Evolutionary conservation across 1,139 yeast species (phyloP).

Genomic region (Lodderomyces metapsilosis): DNA sequence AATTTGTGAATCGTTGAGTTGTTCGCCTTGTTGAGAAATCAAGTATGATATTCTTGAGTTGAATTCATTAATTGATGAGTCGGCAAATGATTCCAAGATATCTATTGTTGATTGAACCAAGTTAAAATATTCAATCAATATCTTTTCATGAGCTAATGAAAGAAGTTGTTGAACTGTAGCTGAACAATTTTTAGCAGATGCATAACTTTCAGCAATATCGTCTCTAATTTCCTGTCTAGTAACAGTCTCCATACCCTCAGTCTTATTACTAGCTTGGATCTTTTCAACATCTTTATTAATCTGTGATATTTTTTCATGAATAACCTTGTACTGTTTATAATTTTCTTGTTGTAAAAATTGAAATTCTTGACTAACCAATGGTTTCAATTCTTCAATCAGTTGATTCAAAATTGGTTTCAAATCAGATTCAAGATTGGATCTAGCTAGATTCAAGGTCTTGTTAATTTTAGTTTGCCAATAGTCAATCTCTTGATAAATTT

Average conservation of each 20-base stretch:
- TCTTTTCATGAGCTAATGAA: conserved; percentile 30
- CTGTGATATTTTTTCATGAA: conserved; percentile 45
- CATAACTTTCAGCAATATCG: conserved; percentile 38
- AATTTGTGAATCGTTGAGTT: conserved; percentile 26
- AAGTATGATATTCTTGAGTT: conserved; percentile 33
- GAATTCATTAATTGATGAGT: conserved; percentile 58
- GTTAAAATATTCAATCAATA: conserved; percentile 38
- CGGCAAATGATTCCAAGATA: conserved; percentile 71
- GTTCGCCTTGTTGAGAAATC: conserved; percentile 30
- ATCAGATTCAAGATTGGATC: conserved; percentile 38
- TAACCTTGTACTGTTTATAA: conserved; percentile 42
- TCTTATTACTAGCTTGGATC: conserved; percentile 39
- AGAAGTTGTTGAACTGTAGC: conserved; percentile 32
- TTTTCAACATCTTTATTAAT: conserved; percentile 50
- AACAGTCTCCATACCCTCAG: conserved; percentile 31
- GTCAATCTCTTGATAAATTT: conserved; percentile 28
- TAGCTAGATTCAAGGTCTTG: conserved; percentile 44
- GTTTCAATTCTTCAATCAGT: conserved; percentile 33
- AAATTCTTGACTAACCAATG: conserved; percentile 38
- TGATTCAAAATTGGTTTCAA: conserved; percentile 35
- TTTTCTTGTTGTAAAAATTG: conserved; percentile 42
- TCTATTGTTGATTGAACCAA: conserved; percentile 58
- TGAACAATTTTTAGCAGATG: conserved; percentile 33
- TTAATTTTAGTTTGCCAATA: conserved; percentile 38
- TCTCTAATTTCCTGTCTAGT: conserved; percentile 62